Conservation (phyloP, 202 grass and related monocot genomes). For the Panicum hallii region DNA sequence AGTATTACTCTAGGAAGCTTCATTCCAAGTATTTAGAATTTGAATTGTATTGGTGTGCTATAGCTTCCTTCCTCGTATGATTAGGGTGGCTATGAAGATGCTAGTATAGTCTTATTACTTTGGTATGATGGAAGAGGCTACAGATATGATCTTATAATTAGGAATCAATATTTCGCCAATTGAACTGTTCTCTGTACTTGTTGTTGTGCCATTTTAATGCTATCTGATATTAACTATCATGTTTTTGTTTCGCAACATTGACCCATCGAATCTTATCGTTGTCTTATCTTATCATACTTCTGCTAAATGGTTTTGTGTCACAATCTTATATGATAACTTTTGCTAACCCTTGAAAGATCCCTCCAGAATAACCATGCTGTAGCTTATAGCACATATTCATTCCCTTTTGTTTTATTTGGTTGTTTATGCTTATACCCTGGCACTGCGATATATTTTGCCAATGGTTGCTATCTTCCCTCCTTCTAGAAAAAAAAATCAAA, state of each 20-base stretch:
- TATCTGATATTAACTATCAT: neutral
- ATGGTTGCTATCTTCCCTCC: neutral
- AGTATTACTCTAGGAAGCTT: neutral
- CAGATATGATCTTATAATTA: neutral
- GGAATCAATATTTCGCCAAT: neutral
- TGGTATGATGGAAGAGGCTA: neutral
- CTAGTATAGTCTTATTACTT: neutral
- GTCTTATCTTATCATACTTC: neutral
- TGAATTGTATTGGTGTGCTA: neutral
- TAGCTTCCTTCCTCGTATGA: neutral
- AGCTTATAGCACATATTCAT: neutral
- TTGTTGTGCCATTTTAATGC: neutral
- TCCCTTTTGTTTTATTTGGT: conserved; percentile 9
- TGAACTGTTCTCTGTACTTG: neutral
- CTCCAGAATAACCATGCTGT: neutral
- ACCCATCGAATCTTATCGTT: neutral
- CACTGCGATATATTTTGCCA: neutral
- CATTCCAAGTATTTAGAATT: neutral
- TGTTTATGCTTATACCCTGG: conserved; percentile 6
- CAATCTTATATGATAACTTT: neutral
- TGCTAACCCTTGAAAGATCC: neutral
- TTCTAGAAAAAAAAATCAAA: neutral
- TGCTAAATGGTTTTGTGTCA: neutral
- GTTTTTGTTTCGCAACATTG: neutral
- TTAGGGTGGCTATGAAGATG: neutral